Evolutionary conservation across 2,329 filamentous ascomycete species (phyloP).

Genomic region (Cercospora nicotianae): DNA sequence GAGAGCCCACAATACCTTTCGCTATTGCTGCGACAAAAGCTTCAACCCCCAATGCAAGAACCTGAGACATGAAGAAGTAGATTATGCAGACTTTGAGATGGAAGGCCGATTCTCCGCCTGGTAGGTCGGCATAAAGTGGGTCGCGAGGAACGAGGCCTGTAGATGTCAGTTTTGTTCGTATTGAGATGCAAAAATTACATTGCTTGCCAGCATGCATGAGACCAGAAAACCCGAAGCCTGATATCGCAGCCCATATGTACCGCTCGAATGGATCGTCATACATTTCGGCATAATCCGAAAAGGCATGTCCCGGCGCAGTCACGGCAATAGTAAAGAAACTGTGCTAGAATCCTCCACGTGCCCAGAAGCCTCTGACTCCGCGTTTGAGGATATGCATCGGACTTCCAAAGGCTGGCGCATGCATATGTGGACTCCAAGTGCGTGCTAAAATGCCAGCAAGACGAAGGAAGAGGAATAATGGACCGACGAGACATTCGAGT

Average conservation of each 20-base stretch:
- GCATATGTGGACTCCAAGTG: conserved; percentile 1
- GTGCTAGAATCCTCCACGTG: conserved; percentile 3
- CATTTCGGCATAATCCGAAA: background rate
- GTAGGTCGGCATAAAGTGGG: background rate
- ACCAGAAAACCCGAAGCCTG: background rate
- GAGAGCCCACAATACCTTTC: background rate
- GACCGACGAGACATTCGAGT: background rate
- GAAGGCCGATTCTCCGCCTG: background rate
- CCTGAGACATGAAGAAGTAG: conserved; percentile 5
- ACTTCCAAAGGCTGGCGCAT: background rate
- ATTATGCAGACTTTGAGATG: conserved; percentile 1
- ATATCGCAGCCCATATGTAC: background rate
- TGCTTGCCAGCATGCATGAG: background rate
- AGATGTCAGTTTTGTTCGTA: background rate
- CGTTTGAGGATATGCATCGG: background rate
- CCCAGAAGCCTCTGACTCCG: conserved; percentile 7
- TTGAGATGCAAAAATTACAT: background rate
- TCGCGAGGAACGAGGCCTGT: background rate
- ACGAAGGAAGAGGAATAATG: background rate
- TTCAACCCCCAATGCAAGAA: background rate
- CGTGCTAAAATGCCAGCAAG: background rate
- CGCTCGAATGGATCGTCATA: background rate
- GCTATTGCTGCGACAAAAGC: background rate
- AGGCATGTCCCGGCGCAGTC: background rate
- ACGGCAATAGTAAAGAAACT: background rate